Conservation (phyloP, 805 yeast genomes). For the Jamesozyma spencerorum region DNA sequence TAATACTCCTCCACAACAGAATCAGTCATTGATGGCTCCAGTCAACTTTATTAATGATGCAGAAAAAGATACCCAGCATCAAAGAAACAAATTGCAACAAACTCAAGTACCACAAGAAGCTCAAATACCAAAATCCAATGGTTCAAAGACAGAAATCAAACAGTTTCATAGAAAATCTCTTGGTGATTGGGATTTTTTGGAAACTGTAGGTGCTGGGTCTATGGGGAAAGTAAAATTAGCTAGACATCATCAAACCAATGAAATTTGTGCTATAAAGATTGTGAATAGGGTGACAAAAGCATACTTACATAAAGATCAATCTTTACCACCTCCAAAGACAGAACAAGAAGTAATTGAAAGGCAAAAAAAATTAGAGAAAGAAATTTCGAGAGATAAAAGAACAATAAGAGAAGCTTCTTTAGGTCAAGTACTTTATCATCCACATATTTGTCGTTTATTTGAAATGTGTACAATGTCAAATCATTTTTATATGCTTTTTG, state of each 20-base stretch:
- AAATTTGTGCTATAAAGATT: slow-evolving; percentile 85
- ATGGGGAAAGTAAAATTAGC: slow-evolving; percentile 99
- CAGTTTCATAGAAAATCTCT: slow-evolving; percentile 74
- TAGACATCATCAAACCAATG: slow-evolving; percentile 69
- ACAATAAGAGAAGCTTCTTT: slow-evolving; percentile 93
- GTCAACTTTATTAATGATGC: slow-evolving; percentile 9
- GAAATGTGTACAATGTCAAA: slow-evolving; percentile 95
- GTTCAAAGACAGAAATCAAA: slow-evolving; percentile 9
- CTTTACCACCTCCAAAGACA: slow-evolving; percentile 56
- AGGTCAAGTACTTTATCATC: slow-evolving; percentile 83
- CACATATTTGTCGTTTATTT: slow-evolving; percentile 80
- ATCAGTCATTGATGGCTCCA: slow-evolving; percentile 19
- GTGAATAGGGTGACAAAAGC: slow-evolving; percentile 83
- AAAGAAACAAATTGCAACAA: slow-evolving; percentile 3
- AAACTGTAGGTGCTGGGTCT: slow-evolving; percentile 95
- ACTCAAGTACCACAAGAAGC: too few species aligned
- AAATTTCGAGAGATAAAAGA: slow-evolving; percentile 81
- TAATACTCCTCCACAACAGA: slow-evolving; percentile 6
- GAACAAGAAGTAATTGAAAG: slow-evolving; percentile 45
- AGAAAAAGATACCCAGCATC: not conserved
- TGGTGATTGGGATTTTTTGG: slow-evolving; percentile 95
- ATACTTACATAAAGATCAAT: slow-evolving; percentile 64
- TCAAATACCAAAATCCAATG: not conserved
- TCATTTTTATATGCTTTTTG: slow-evolving; percentile 94
- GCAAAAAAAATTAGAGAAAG: slow-evolving; percentile 67